A percentile compares a stretch with the other conserved stretches of the same genome.
phyloP scores from a whole-genome alignment of 345 rosid genomes.

The Schrenkiella parvula region DNA sequence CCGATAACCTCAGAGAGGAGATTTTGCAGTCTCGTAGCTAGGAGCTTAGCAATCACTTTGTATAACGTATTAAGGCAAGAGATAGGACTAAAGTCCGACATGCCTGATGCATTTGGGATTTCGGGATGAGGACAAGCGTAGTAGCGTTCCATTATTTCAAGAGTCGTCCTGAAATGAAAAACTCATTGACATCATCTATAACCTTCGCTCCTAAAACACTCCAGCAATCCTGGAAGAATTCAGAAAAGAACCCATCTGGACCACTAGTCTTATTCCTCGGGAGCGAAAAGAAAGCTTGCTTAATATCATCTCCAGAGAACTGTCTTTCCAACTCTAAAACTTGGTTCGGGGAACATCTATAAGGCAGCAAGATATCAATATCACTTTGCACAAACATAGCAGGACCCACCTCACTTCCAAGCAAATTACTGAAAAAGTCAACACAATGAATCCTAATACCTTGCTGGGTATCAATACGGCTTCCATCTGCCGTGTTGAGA shows the following conservation, averaged over 20 bases:
- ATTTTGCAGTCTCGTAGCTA: neutral
- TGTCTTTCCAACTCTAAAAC: too few species aligned
- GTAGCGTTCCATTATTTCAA: neutral
- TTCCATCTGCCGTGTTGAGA: too few species aligned
- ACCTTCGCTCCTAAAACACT: neutral
- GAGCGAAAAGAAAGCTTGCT: neutral
- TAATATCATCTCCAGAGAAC: neutral
- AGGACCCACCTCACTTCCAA: too few species aligned
- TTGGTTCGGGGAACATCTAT: neutral
- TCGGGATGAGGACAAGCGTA: neutral
- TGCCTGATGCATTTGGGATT: fast-evolving
- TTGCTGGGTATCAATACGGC: too few species aligned
- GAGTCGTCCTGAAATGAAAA: fast-evolving
- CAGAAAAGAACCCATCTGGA: neutral
- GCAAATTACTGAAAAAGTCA: too few species aligned
- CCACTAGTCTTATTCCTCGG: neutral
- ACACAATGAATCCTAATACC: too few species aligned
- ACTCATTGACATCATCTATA: fast-evolving
- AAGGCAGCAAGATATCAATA: neutral
- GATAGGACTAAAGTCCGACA: neutral
- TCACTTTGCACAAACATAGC: neutral
- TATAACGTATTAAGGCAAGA: neutral
- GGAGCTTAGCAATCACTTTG: neutral
- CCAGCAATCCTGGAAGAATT: neutral
- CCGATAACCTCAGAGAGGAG: too few species aligned